phyloP scores from a whole-genome alignment of 208 protist genomes.

The Leishmania braziliensis region DNA sequence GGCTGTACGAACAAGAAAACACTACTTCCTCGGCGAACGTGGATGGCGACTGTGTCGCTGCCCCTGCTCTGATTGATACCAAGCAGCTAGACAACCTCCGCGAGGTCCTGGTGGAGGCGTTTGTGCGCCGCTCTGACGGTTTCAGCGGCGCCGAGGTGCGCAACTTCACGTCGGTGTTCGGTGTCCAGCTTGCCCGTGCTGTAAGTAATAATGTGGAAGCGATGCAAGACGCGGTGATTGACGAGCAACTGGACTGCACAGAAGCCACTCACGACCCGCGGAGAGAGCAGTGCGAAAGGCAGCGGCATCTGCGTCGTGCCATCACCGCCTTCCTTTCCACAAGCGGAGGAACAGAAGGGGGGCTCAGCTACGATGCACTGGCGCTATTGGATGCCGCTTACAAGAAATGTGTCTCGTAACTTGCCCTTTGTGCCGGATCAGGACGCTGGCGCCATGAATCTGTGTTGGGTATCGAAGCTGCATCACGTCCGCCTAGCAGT shows the following conservation, averaged over 20 bases:
- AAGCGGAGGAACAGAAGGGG: background rate
- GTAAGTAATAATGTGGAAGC: constrained; percentile 5
- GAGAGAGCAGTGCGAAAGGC: background rate
- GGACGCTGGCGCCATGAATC: background rate
- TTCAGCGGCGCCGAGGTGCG: constrained; percentile 63
- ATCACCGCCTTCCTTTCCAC: constrained; percentile 7
- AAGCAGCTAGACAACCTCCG: background rate
- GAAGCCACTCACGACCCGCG: background rate
- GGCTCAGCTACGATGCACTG: background rate
- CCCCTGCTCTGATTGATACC: background rate
- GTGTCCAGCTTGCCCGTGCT: constrained; percentile 41
- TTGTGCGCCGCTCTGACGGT: constrained; percentile 50
- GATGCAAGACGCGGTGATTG: background rate
- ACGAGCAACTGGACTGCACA: background rate
- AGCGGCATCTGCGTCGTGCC: background rate
- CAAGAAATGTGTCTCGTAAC: background rate
- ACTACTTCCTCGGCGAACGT: no score
- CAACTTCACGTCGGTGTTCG: constrained; percentile 56
- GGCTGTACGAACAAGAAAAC: constrained; percentile 32
- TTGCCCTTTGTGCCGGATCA: background rate
- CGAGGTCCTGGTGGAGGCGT: constrained; percentile 32
- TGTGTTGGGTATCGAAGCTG: background rate
- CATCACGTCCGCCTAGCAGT: background rate
- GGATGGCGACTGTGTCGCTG: background rate
- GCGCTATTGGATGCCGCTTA: constrained; percentile 1